These are phyloP conservation scores for Halteria grandinella DNA, from an alignment of 73 alveolate genomes.

Conservation along the genomic window DNA sequence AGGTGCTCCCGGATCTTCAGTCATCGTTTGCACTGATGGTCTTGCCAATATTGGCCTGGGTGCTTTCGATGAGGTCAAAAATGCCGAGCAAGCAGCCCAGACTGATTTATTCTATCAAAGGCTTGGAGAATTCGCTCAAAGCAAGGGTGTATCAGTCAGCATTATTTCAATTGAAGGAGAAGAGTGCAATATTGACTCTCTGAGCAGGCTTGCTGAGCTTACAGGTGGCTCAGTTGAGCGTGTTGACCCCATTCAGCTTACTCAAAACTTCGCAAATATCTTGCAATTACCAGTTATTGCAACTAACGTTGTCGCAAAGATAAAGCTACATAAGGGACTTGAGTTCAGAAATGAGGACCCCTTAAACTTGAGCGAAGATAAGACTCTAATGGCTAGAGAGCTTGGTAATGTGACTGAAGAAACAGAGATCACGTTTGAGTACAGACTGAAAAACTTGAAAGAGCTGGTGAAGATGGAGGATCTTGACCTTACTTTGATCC, in stretches of 20 bases:
- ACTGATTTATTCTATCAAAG: constrained; percentile 79
- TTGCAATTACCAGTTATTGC: constrained; percentile 86
- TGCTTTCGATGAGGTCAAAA: constrained; percentile 62
- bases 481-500: constrained; percentile 59
- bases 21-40: constrained; percentile 96
- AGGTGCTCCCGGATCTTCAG: constrained; percentile 86
- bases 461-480: constrained; percentile 68
- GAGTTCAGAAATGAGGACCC: constrained; percentile 90
- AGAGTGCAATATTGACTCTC: constrained; percentile 83
- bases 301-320: constrained; percentile 75
- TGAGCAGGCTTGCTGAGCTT: constrained; percentile 79
- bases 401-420: constrained; percentile 90
- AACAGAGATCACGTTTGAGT: constrained; percentile 87
- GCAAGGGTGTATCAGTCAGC: constrained; percentile 79
- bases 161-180: constrained; percentile 91
- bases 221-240: constrained; percentile 92
- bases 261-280: constrained; percentile 85
- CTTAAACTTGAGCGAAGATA: constrained; percentile 56
- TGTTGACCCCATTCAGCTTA: constrained; percentile 84
- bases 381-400: constrained; percentile 63
- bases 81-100: constrained; percentile 45
- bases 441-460: constrained; percentile 64
- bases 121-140: constrained; percentile 80
- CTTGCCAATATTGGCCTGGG: constrained; percentile 96
- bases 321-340: constrained; percentile 84